Evolutionary conservation across 2,329 filamentous ascomycete species (phyloP).

Genomic region (Eurotiales sp.): DNA sequence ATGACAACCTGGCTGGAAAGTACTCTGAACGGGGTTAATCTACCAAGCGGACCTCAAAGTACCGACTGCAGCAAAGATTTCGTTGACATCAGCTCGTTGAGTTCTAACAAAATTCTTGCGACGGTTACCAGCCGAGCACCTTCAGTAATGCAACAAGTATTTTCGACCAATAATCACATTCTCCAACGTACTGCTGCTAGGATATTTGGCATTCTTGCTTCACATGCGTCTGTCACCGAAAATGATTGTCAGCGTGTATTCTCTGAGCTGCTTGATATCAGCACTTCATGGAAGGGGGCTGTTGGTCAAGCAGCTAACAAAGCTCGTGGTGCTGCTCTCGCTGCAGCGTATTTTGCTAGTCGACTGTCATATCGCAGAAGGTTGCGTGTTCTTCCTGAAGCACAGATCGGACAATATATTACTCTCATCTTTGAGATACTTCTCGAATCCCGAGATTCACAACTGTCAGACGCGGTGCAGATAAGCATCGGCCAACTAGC

Average conservation of each 20-base stretch:
- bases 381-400: constrained; percentile 27
- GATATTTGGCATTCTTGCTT: constrained; percentile 70
- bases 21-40: constrained; percentile 43
- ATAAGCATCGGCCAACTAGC: constrained; percentile 59
- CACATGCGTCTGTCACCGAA: constrained; percentile 52
- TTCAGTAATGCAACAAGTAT: constrained; percentile 58
- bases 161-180: constrained; percentile 65
- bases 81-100: constrained; percentile 53
- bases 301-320: constrained; percentile 58
- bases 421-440: constrained; percentile 50
- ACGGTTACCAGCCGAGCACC: constrained; percentile 48
- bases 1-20: constrained; percentile 36
- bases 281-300: constrained; percentile 54
- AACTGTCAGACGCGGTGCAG: constrained; percentile 56
- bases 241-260: constrained; percentile 43
- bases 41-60: constrained; percentile 37
- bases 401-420: constrained; percentile 42
- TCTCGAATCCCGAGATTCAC: constrained; percentile 51
- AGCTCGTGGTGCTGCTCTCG: constrained; percentile 59
- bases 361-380: constrained; percentile 51
- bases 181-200: constrained; percentile 65
- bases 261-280: constrained; percentile 44
- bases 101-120: constrained; percentile 51
- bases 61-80: constrained; percentile 48
- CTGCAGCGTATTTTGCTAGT: constrained; percentile 57